Evolutionary conservation across 148 eudicot genomes (phyloP), one percentile per base, ranked within the genome.

Genomic region (Vaccinium corymbosum): DNA sequence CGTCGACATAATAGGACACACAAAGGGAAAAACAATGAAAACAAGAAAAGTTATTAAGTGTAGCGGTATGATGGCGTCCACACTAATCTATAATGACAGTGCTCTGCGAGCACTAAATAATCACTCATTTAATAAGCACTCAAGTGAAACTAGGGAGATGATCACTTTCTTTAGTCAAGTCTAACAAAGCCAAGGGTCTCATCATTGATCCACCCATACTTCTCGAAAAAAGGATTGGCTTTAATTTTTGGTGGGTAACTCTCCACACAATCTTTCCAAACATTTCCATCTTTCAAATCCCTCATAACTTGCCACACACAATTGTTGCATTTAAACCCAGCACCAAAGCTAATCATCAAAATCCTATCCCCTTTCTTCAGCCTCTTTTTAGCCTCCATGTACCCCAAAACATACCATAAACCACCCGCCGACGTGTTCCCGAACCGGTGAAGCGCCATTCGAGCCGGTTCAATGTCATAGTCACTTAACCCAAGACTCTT

Each of bases 341-440:
- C 94, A 0, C 98, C 98, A 27, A 95, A 87, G 68, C 98, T 93
- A 6, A 93, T 92, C 98, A 95, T 95, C 66, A 91, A 78, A 38
- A 95, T 86, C 81, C 89, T 88, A 73, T 95, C 98, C 12, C 96
- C 98, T 53, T 93, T 95, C 88, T 89, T 95, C 62, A 95, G 93
- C 88, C 95, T 91, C 90, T 87, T 93, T 82, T 95, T 95, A 3
- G 98, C 98, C 87, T 95, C 98, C 95, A 95, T 93, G 79, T 95
- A 95, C 10, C 98, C 98, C 70, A 94, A 85, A 59, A 93, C 98
- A 83, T 95, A 95, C 98, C 98, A 95, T 16, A 95, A 86, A 0
- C 98, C 91, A 52, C 94, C 89, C 0, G 98, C 96, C 0, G 96
- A 94, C 3, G 98, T 94, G 89, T 95, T 95, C 1, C 98, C 98